Evolutionary conservation across 495 filamentous ascomycete genomes (phyloP).

Genomic region (Geoglossum glabrum): DNA sequence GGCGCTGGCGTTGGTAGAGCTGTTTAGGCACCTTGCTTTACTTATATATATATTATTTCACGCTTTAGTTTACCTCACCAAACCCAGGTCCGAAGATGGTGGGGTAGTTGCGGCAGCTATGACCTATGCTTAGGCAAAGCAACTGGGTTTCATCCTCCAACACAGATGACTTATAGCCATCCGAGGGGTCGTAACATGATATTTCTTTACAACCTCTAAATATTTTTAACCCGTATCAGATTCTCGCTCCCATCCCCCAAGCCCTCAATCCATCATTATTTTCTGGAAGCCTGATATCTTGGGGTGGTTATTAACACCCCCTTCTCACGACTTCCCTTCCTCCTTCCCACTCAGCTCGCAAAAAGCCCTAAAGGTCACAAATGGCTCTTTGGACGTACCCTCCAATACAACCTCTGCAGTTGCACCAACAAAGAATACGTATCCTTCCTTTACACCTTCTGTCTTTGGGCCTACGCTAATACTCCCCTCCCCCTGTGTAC

Average conservation of each 20-base stretch:
- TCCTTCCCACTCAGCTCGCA: conserved; percentile 55
- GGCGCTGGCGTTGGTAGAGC: not conserved
- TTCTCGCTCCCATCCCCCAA: not conserved
- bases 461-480: conserved; percentile 63
- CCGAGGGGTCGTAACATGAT: not conserved
- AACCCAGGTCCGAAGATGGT: not conserved
- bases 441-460: conserved; percentile 55
- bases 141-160: not conserved
- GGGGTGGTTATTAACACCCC: not conserved
- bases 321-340: not conserved
- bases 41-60: not conserved
- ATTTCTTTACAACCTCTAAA: not conserved
- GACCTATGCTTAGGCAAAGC: too few relatives aligned
- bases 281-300: too few relatives aligned
- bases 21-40: not conserved
- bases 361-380: conserved; percentile 89
- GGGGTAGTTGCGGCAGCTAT: too few relatives aligned
- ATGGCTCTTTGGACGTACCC: conserved; percentile 34
- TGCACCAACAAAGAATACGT: conserved; percentile 85
- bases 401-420: conserved; percentile 70
- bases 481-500: conserved; percentile 58
- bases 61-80: not conserved
- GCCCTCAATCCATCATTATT: too few relatives aligned
- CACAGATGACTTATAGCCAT: not conserved
- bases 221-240: not conserved